Percentiles rank a stretch among this genome's conserved stretches.
These are phyloP conservation scores for Blastomyces gilchristii DNA, from an alignment of 2,329 filamentous ascomycete genomes.

Conservation along the genomic window DNA sequence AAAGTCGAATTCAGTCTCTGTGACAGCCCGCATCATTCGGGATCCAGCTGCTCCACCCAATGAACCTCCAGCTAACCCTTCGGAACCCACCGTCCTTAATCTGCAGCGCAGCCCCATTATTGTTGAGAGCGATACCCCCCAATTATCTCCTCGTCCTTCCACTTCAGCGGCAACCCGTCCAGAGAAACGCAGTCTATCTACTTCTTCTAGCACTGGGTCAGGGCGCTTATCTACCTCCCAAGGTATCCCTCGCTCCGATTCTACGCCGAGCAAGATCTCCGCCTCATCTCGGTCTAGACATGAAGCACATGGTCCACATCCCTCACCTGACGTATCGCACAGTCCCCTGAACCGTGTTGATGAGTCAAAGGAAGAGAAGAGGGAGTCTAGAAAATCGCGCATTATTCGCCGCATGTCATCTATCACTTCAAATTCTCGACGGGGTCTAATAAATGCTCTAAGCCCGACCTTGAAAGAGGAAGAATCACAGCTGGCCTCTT, in stretches of 20 bases:
- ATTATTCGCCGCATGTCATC: constrained; percentile 59
- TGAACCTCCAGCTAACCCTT: constrained; percentile 20
- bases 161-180: constrained; percentile 19
- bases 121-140: constrained; percentile 54
- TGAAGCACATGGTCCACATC: constrained; percentile 23
- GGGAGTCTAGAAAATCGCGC: constrained; percentile 48
- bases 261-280: constrained; percentile 30
- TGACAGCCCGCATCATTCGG: constrained; percentile 73
- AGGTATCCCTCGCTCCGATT: constrained; percentile 29
- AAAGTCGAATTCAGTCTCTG: constrained; percentile 64
- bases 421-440: constrained; percentile 43
- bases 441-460: constrained; percentile 34
- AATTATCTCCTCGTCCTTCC: constrained; percentile 18
- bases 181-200: constrained; percentile 30
- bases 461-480: constrained; percentile 31
- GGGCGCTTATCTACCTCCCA: constrained; percentile 31
- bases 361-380: constrained; percentile 41
- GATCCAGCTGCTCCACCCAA: constrained; percentile 41
- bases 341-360: constrained; percentile 25
- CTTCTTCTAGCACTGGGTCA: constrained; percentile 32
- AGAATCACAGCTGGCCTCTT: constrained; percentile 27
- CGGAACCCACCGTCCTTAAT: constrained; percentile 31
- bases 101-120: constrained; percentile 48
- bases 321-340: constrained; percentile 27
- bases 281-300: constrained; percentile 30